Evolutionary conservation across 2,329 filamentous ascomycete genomes (phyloP).

Genomic region (Anthostomella pinea): DNA sequence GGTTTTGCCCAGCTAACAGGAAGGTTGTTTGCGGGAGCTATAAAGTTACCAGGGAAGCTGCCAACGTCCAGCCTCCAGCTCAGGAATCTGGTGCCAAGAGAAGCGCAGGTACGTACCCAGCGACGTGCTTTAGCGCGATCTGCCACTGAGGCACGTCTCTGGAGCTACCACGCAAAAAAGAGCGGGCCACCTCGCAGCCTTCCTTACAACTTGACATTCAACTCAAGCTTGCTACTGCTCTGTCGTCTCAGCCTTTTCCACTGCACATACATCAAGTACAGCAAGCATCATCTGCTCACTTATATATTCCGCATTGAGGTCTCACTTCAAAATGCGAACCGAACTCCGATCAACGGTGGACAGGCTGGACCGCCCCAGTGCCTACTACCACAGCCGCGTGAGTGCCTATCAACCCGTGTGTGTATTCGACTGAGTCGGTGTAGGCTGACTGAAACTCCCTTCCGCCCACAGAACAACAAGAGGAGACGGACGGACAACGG

Average conservation of each 20-base stretch:
- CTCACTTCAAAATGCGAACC: conserved; percentile 39
- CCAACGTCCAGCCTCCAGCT: too few species aligned
- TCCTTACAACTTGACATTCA: too few species aligned
- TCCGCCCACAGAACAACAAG: conserved; percentile 57
- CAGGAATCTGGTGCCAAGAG: too few species aligned
- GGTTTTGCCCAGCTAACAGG: too few species aligned
- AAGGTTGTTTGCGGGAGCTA: conserved; percentile 1
- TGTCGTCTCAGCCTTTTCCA: conserved; percentile 6
- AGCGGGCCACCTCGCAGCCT: too few species aligned
- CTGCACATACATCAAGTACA: conserved; percentile 1
- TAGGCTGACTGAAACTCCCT: conserved; percentile 8
- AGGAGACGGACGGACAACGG: conserved; percentile 58
- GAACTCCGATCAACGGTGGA: conserved; percentile 72
- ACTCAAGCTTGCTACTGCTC: too few species aligned
- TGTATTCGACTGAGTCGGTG: conserved; percentile 1
- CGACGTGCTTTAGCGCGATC: conserved; percentile 1
- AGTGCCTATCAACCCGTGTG: conserved; percentile 26
- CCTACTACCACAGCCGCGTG: conserved; percentile 86
- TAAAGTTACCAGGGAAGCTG: too few species aligned
- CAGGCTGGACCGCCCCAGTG: conserved; percentile 87
- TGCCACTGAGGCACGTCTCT: conserved; percentile 2
- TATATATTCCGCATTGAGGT: not conserved
- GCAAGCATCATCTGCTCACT: not conserved
- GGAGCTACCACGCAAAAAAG: conserved; percentile 5
- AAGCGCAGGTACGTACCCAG: not conserved